Base-by-base conservation (phyloP, 371 early-diverging fungal genomes). In the Nematocida parisii region DNA sequence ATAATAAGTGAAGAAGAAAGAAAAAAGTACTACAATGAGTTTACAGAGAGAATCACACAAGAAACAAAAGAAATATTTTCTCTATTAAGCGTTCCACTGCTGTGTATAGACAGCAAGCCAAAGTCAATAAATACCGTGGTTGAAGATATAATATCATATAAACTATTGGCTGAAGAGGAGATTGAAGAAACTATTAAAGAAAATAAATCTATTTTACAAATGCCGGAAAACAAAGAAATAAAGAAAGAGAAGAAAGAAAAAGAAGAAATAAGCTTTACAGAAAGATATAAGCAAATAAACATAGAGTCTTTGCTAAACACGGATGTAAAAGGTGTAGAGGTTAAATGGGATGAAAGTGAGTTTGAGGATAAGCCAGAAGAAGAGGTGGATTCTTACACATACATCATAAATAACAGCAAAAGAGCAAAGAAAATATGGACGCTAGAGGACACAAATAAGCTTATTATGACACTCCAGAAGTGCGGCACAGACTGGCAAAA, bases 401-500 rank as follows among this genome's bases (percentile, higher is more conserved):
- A 58, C 24, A 58, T 11, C 58, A 22, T 58, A 9, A 22, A n/a
- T 9, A 64, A 64, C 7, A 22, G 42, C 18, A 64, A 15, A 42
- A 64, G 44, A 44, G 13, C 27, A 58, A 64, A 62, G 27, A 62
- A 56, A 22, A 11, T 66, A 5, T 75, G 75, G 75, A 47, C 20
- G 2, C 18, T 44, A 6, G 40, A 50, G 66, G 75, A 75, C 55
- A 40, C 74, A 62, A 44, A 27, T 11, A 50, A 13, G 5, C 62
- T 75, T 15, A 75, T 75, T 39, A 7, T 5, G 22, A 62, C 33
- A 6, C 9, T 66, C 0, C 6, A 62, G 15, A 40, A 11, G 20
- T 45, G 27, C 46, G 66, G 66, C 1, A 64, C 24, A 22, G 61
- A 24, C 75, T 75, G 75, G 75, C 18, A 52, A 4, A 24, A n/a